Evolutionary conservation across 305 asterid species (phyloP).

Genomic region (Fraxinus platypoda): DNA sequence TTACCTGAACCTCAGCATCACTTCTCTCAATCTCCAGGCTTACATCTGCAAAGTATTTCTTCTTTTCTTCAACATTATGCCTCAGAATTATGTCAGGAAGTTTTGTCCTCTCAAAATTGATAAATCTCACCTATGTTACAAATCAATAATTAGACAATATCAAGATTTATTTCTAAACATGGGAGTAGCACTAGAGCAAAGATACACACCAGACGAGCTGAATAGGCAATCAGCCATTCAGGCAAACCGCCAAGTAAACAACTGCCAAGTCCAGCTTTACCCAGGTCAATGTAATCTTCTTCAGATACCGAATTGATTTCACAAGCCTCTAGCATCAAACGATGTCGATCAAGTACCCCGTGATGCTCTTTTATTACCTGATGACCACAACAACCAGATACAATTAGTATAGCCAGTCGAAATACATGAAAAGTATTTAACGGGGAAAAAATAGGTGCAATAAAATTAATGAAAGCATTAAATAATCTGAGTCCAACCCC

Average conservation of each 20-base stretch:
- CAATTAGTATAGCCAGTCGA: constrained; percentile 3
- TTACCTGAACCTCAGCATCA: constrained; percentile 98
- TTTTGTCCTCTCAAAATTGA: constrained; percentile 89
- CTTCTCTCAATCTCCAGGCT: constrained; percentile 79
- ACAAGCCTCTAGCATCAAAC: constrained; percentile 86
- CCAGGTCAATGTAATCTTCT: constrained; percentile 89
- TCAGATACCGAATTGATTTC: constrained; percentile 84
- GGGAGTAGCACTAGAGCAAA: constrained; percentile 10
- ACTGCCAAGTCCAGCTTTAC: constrained; percentile 97
- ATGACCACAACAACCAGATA: constrained; percentile 25
- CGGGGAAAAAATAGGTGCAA: constrained; percentile 6
- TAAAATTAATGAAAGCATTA: not conserved
- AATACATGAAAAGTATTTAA: constrained; percentile 12
- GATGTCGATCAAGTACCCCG: constrained; percentile 82
- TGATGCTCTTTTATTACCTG: constrained; percentile 87
- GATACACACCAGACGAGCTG: constrained; percentile 77
- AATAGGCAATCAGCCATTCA: constrained; percentile 90
- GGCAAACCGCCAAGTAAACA: constrained; percentile 98
- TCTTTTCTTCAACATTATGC: constrained; percentile 92
- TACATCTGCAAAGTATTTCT: constrained; percentile 80
- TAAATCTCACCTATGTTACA: constrained; percentile 82
- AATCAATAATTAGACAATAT: constrained; percentile 28
- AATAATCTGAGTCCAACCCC: not conserved
- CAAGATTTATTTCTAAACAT: constrained; percentile 9
- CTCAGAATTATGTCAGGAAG: constrained; percentile 81